Base-by-base conservation (phyloP, 1,139 yeast species). In the Protomyces pachydermus region DNA sequence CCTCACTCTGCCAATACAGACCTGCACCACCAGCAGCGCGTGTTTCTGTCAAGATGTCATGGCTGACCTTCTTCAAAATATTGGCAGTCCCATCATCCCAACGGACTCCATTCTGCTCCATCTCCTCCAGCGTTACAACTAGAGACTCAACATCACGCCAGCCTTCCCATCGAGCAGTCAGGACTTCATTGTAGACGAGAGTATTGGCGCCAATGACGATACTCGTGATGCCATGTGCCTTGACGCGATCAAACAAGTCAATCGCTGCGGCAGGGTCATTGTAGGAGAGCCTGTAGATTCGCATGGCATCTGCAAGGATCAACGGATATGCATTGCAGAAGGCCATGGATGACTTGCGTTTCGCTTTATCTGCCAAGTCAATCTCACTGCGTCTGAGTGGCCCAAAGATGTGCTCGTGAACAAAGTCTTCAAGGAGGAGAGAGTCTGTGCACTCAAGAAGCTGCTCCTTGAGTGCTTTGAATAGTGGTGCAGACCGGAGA, bases 131-230 rank as follows among this genome's bases (percentile, higher is more conserved):
- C 18, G 78, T 67, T 2, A 71, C 68, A 37, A 76, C 75, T 12
- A 79, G 72, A 9, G 73, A 71, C 34, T 71, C 72, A 16, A 80
- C 67, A 61, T 80, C 81, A 45, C 76, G 74, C 69, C 72, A 79
- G 57, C 70, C 71, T 45, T 74, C 70, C 82, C 82, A 80, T 14
- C 74, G 68, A 4, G 78, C 69, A 37, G 70, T 67, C 14, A 80
- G 68, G 53, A 77, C 72, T 61, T 72, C 72, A 67, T 79, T 79
- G 69, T 79, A 79, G 4, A 77, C 79, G 9, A 71, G 76, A 10
- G 74, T 74, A 3, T 78, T 74, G 63, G 81, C 78, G 0, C 79
- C 74, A n/a, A 73, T 72, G 28, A 78, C 72, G 64, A 75, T 79
- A 9, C 75, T 74, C 53, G 76, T 76, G 12, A 75, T 65, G 38